Evolutionary conservation across 2,329 filamentous ascomycete genomes (phyloP), one percentile per base, ranked within the genome.

Genomic region (Chalara sp.): DNA sequence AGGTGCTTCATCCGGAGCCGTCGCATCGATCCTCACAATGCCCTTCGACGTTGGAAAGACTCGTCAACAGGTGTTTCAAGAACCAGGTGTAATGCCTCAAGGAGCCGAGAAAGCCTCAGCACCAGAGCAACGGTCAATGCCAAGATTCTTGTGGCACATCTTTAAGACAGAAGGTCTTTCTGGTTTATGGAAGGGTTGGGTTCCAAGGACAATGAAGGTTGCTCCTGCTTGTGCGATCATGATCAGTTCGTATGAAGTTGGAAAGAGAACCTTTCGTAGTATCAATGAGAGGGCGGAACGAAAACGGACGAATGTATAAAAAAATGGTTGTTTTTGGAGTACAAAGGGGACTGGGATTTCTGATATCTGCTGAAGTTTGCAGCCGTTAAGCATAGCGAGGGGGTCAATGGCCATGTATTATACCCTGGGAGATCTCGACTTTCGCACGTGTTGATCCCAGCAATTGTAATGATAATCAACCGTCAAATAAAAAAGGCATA

Each of bases 21-120:
- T 93, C 31, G 90, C 93, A 0, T 91, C 92, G 1, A 79, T 96
- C 28, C 76, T 93, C 21, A 99, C 93, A 0, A 96, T 88, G 53
- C 93, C 93, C 0, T 99, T 99, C 61, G 93, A 99, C 63, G 93
- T 99, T 0, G 93, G 93, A 60, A 99, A 99, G 74, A 99, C 93
- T 5, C 78, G 93, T 21, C 91, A 91, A 52, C 93, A 99, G 67
- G 84, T 96, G 0, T 85, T 84, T 61, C 79, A 80, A 45, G 83
- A 93, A 55, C 63, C 57, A n/a, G 51, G 47, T 6, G 47, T 46
- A 6, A 58, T 68, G n/a, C 53, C 65, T n/a, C 21, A 21, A 21
- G 65, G 67, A 31, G 59, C 66, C 12, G 64, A 66, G 5, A 65
- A 63, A 2, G 66, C 67, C 3, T 57, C 68, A 4, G 72, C 74